Conservation (phyloP, 306 rosid genomes). For the Citrullus colocynthis region DNA sequence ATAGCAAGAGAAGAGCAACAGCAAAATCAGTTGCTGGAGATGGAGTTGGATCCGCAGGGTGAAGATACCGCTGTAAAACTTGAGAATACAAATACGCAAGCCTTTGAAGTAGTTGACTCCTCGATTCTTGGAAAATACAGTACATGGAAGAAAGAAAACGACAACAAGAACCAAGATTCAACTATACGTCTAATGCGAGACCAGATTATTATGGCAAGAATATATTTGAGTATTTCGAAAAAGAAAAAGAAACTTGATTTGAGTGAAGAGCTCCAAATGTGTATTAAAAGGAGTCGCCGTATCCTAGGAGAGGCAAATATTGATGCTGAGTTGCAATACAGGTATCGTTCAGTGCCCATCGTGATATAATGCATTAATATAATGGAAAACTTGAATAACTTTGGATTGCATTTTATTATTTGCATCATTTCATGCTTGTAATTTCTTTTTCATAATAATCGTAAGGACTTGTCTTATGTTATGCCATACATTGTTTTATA, state of each 20-base stretch:
- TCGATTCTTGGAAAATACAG: constrained; percentile 78
- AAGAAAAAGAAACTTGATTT: constrained; percentile 47
- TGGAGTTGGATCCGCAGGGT: constrained; percentile 41
- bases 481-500: constrained; percentile 19
- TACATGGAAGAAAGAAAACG: constrained; percentile 86
- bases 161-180: constrained; percentile 58
- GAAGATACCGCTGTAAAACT: constrained; percentile 44
- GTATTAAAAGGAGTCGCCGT: constrained; percentile 53
- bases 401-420: not conserved
- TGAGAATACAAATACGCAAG: constrained; percentile 71
- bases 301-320: constrained; percentile 59
- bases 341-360: constrained; percentile 20
- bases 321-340: constrained; percentile 60
- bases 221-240: constrained; percentile 66
- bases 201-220: constrained; percentile 88
- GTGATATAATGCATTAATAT: not conserved
- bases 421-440: constrained; percentile 11
- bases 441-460: not conserved
- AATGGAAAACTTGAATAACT: not conserved
- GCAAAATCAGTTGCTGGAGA: constrained; percentile 46
- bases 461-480: not conserved
- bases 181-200: constrained; percentile 79
- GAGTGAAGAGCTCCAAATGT: constrained; percentile 38
- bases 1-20: constrained; percentile 44
- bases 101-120: constrained; percentile 62